Evolutionary conservation across 192 early-diverging fungal species (phyloP), one percentile per base, ranked within the genome.

Genomic region (Radiomyces spectabilis): DNA sequence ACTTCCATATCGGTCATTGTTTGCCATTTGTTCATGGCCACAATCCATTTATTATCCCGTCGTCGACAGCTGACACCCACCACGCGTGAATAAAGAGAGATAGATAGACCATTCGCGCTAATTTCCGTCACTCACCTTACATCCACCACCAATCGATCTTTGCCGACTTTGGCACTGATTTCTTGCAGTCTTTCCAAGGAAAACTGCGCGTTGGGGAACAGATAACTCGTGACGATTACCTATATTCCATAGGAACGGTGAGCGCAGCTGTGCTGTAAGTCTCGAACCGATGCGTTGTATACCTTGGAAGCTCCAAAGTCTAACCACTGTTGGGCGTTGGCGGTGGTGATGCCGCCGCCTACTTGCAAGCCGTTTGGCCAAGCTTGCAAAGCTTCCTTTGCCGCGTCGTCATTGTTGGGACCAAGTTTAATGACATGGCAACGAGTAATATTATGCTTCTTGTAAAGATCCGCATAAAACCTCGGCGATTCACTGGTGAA

Each of bases 1-100:
- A 99, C 82, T 29, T 69, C 71, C 81, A 86, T 89, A 55, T 96
- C 89, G 7, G 96, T 97, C 51, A 89, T 73, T 1, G 87, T 94
- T 68, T 97, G 94, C 96, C 96, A 99, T 59, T 94, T 89, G 66
- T 99, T 81, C 93, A 95, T 99, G 3, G 96, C 94, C 12, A 99
- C 93, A 2, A 91, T 66, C 96, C 94, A 99, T 34, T 82, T 78
- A 43, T 69, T 69, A 5, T 65, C 84, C 9, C 61, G 45, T 15
- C 79, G 70, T 34, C 89, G 72, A 65, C 94, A 96, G 68, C 93
- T 93, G 44, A 48, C 27, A 27, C 30, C 46, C 15, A 48, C 46
- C n/a, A n/a, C n/a, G n/a, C n/a, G n/a, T n/a, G n/a, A n/a, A n/a
- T n/a, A n/a, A n/a, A n/a, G n/a, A n/a, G n/a, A n/a, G n/a, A n/a